Evolutionary conservation across 495 filamentous ascomycete species (phyloP).

Genomic region (Penicillium desertorum): DNA sequence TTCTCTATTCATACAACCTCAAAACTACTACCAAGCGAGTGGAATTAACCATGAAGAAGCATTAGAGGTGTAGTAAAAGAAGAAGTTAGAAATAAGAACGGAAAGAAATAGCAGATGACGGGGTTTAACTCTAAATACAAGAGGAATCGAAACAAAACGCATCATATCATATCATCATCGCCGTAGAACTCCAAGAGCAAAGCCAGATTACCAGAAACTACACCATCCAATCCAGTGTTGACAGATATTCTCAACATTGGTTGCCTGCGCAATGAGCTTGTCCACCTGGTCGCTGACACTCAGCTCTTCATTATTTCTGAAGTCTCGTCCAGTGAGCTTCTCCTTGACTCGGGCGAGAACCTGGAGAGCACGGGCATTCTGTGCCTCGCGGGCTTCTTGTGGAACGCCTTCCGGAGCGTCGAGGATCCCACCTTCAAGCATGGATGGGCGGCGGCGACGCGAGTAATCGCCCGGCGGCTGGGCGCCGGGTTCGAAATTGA

Average conservation of each 20-base stretch:
- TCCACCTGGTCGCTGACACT: slow-evolving; percentile 87
- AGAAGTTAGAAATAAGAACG: not conserved
- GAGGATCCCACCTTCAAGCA: slow-evolving; percentile 52
- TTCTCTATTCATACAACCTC: not conserved
- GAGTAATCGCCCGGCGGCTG: slow-evolving; percentile 45
- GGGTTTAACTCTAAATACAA: slow-evolving; percentile 30
- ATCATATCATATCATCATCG: slow-evolving; percentile 25
- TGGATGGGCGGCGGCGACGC: slow-evolving; percentile 48
- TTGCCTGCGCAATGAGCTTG: slow-evolving; percentile 89
- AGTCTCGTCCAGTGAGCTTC: slow-evolving; percentile 80
- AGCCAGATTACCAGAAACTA: slow-evolving; percentile 71
- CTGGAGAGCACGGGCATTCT: slow-evolving; percentile 90
- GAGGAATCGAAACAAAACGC: slow-evolving; percentile 19
- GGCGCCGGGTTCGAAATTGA: slow-evolving; percentile 52
- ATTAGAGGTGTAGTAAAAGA: not conserved
- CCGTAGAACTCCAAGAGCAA: slow-evolving; percentile 20
- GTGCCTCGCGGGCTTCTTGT: slow-evolving; percentile 65
- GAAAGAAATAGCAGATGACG: slow-evolving; percentile 10
- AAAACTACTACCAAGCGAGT: not conserved
- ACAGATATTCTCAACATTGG: slow-evolving; percentile 94
- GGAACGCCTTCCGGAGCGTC: slow-evolving; percentile 52
- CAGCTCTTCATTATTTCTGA: slow-evolving; percentile 70
- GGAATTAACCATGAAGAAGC: not conserved
- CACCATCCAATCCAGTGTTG: slow-evolving; percentile 99
- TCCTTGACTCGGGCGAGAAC: slow-evolving; percentile 90